These are phyloP conservation scores for Isabelozyma heimii DNA, from an alignment of 805 yeast genomes.

Conservation along the genomic window DNA sequence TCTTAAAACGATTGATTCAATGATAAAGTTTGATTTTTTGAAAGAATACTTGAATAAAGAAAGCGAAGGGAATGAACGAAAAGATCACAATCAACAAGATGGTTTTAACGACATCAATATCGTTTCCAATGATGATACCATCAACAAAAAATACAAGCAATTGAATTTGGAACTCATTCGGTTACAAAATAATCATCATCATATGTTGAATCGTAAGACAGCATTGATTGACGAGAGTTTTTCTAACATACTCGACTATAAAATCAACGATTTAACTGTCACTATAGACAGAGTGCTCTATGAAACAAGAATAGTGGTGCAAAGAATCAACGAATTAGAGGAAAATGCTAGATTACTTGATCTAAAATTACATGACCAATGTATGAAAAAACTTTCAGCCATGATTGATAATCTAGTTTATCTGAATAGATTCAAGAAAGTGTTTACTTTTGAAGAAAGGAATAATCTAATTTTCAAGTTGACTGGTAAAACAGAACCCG, in stretches of 20 bases:
- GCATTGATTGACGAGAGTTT: constrained; percentile 29
- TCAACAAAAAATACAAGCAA: constrained; percentile 19
- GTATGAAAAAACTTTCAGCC: constrained; percentile 19
- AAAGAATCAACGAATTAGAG: constrained; percentile 40
- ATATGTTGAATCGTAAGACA: constrained; percentile 20
- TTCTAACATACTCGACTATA: constrained; percentile 21
- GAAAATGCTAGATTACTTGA: constrained; percentile 27
- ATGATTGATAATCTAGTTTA: constrained; percentile 23
- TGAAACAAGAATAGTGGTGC: constrained; percentile 38
- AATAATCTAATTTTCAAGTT: constrained; percentile 22
- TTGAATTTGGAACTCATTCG: constrained; percentile 30
- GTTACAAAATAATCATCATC: constrained; percentile 22
- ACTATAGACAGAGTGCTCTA: constrained; percentile 38
- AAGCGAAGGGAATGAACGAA: not conserved
- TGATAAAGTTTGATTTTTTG: constrained; percentile 17
- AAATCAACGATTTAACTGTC: constrained; percentile 27
- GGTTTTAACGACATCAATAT: not conserved
- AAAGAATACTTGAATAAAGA: not conserved
- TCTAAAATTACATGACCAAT: constrained; percentile 24
- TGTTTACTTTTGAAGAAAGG: constrained; percentile 25
- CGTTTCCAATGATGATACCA: constrained; percentile 6
- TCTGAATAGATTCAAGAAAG: constrained; percentile 30
- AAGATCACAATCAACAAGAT: not conserved
- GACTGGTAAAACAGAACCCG: constrained; percentile 16
- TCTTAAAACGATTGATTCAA: constrained; percentile 10